A percentile compares a stretch with the other conserved stretches of the same genome.
Evolutionary conservation across 2,329 filamentous ascomycete genomes (phyloP).

Genomic region (Teratosphaeria zuluensis): DNA sequence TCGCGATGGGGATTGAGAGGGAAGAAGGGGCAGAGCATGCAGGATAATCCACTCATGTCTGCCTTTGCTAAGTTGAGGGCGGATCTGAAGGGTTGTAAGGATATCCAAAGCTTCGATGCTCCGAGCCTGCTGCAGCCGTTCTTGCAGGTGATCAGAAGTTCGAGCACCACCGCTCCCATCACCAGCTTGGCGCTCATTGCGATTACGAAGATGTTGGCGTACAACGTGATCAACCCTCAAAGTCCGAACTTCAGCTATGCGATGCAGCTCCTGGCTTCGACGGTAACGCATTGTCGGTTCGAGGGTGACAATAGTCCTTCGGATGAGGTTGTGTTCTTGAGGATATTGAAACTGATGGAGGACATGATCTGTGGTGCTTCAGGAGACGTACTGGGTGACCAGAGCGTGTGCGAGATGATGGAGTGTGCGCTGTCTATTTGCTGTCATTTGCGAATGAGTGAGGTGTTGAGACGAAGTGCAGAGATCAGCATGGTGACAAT

Average conservation of each 20-base stretch:
- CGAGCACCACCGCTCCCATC: slow-evolving; percentile 90
- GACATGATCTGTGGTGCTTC: slow-evolving; percentile 92
- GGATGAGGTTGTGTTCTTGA: slow-evolving; percentile 87
- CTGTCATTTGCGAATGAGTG: slow-evolving; percentile 83
- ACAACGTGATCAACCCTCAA: slow-evolving; percentile 74
- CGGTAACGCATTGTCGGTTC: slow-evolving; percentile 95
- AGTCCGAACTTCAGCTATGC: slow-evolving; percentile 83
- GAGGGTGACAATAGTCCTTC: slow-evolving; percentile 91
- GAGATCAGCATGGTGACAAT: slow-evolving; percentile 98
- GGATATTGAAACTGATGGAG: slow-evolving; percentile 96
- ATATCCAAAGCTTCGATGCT: slow-evolving; percentile 82
- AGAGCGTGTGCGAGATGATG: slow-evolving; percentile 99
- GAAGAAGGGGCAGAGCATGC: slow-evolving; percentile 93
- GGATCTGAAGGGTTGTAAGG: slow-evolving; percentile 77
- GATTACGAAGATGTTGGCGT: slow-evolving; percentile 92
- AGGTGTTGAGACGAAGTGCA: slow-evolving; percentile 79
- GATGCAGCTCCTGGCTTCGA: slow-evolving; percentile 89
- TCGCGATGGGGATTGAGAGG: slow-evolving; percentile 89
- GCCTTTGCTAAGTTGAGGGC: slow-evolving; percentile 84
- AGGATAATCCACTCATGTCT: slow-evolving; percentile 92
- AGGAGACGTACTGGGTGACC: slow-evolving; percentile 87
- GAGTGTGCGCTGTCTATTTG: slow-evolving; percentile 94
- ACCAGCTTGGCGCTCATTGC: slow-evolving; percentile 89
- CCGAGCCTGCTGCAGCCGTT: slow-evolving; percentile 86
- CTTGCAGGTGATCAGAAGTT: slow-evolving; percentile 90